These are phyloP conservation scores for Lentinula novae-zelandiae DNA, from an alignment of 1,284 basidiomycete species.

Conservation along the genomic window DNA sequence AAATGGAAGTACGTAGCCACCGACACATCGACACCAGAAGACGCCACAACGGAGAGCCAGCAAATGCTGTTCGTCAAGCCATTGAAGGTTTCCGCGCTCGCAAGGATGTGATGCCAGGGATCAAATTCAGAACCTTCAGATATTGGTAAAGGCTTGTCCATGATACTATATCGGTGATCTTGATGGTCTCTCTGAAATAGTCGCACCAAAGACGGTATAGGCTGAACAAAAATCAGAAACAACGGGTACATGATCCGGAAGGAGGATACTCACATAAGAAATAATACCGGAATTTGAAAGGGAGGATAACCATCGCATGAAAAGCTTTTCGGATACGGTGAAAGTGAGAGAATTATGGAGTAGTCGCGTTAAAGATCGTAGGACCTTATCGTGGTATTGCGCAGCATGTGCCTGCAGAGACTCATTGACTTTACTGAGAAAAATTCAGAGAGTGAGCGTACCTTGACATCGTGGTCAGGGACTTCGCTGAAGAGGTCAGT, in stretches of 20 bases:
- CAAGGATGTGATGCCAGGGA: slow-evolving; percentile 47
- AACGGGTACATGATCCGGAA: neutral
- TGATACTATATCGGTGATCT: slow-evolving; percentile 31
- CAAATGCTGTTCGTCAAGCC: slow-evolving; percentile 49
- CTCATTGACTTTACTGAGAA: neutral
- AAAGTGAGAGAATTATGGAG: slow-evolving; percentile 55
- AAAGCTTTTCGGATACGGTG: slow-evolving; percentile 57
- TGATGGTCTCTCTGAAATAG: slow-evolving; percentile 56
- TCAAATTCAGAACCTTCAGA: slow-evolving; percentile 35
- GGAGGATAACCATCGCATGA: slow-evolving; percentile 62
- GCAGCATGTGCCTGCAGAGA: slow-evolving; percentile 18
- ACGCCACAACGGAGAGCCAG: slow-evolving; percentile 65
- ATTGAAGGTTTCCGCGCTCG: slow-evolving; percentile 39
- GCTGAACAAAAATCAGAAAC: slow-evolving; percentile 28
- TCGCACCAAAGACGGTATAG: slow-evolving; percentile 51
- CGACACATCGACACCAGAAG: slow-evolving; percentile 68
- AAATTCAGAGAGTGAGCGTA: neutral
- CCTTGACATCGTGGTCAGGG: neutral
- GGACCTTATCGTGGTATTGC: slow-evolving; percentile 33
- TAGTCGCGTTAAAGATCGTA: slow-evolving; percentile 53
- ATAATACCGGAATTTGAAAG: slow-evolving; percentile 31
- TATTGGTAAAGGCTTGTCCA: slow-evolving; percentile 28
- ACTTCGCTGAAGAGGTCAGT: slow-evolving; percentile 6
- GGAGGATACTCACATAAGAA: slow-evolving; percentile 31
- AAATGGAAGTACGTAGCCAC: slow-evolving; percentile 45